These are phyloP conservation scores for Fusarium tjaetaba DNA, from an alignment of 2,329 filamentous ascomycete genomes.

Conservation along the genomic window DNA sequence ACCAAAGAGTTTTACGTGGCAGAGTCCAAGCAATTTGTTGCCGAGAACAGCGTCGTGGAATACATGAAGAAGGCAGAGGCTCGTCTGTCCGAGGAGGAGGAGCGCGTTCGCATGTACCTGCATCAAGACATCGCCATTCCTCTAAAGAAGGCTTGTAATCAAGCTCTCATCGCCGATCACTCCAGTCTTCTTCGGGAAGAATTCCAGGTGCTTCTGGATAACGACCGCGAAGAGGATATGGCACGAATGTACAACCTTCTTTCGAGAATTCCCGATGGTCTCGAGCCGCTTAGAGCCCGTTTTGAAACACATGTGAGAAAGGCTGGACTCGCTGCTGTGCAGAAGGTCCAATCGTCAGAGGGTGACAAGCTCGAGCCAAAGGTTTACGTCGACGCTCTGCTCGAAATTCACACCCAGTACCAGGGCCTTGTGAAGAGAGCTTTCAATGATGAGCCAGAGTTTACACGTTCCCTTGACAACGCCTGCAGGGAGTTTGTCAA, in stretches of 20 bases:
- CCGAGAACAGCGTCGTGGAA: conserved; percentile 96
- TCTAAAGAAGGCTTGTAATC: conserved; percentile 87
- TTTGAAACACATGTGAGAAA: conserved; percentile 95
- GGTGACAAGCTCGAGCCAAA: conserved; percentile 94
- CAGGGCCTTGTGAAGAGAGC: conserved; percentile 89
- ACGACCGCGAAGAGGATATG: conserved; percentile 94
- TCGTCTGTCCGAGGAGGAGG: conserved; percentile 90
- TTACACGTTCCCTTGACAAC: conserved; percentile 94
- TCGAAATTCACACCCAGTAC: conserved; percentile 95
- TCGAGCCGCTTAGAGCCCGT: conserved; percentile 85
- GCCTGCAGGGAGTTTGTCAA: conserved; percentile 99
- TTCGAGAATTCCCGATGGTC: conserved; percentile 86
- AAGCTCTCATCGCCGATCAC: conserved; percentile 89
- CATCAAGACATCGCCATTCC: conserved; percentile 87
- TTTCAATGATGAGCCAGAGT: conserved; percentile 95
- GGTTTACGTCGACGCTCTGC: conserved; percentile 92
- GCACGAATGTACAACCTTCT: conserved; percentile 95
- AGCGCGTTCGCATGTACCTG: conserved; percentile 90
- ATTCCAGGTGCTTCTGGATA: conserved; percentile 92
- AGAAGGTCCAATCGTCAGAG: conserved; percentile 87
- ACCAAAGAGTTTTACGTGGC: conserved; percentile 88
- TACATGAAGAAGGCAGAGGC: conserved; percentile 99
- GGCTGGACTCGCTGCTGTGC: conserved; percentile 85
- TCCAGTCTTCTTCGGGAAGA: conserved; percentile 88
- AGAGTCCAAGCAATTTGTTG: conserved; percentile 93